Evolutionary conservation across 768 basidiomycete species (phyloP), one percentile per base, ranked within the genome.

Genomic region (Kwoniella heveanensis): DNA sequence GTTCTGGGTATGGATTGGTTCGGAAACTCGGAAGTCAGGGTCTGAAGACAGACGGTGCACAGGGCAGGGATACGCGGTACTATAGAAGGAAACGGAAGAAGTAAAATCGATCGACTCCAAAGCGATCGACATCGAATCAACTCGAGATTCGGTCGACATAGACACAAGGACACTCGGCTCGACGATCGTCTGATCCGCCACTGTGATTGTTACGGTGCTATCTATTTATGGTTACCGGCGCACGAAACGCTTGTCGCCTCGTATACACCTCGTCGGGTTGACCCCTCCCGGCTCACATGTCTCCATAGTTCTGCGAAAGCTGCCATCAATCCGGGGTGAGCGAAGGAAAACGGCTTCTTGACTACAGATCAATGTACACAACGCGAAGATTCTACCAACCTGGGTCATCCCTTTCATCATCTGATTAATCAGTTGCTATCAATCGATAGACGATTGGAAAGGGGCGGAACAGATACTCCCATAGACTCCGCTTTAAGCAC

Each of bases 401-500:
- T 36, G 12, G 7, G 9, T 21, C 19, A 21, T 54, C 53, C 53
- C 12, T 21, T n/a, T 21, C 17, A 29, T n/a, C 24, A 29, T 54
- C 15, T 36, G 10, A 26, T 54, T 25, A 29, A 13, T n/a, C 32
- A 13, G 7, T 32, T 6, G 5, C 32, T 32, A 32, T 21, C 51
- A 52, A 25, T 15, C 27, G 26, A 15, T 19, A 8, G 50, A 51
- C 32, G 21, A 48, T 7, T 5, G 25, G n/a, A 21, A n/a, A 10
- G 15, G 24, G 17, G 29, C 15, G 22, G 24, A 57, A 25, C 26
- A 32, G 29, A 39, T 12, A 10, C 25, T 53, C 50, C 54, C 60
- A 62, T 44, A 62, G 44, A 32, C 67, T 67, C 64, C 68, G 66
- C 64, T 30, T 26, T 49, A 24, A 26, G 25, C 66, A 71, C 73